phyloP scores from a whole-genome alignment of 192 early-diverging fungal species.

The Phycomyces nitens region DNA sequence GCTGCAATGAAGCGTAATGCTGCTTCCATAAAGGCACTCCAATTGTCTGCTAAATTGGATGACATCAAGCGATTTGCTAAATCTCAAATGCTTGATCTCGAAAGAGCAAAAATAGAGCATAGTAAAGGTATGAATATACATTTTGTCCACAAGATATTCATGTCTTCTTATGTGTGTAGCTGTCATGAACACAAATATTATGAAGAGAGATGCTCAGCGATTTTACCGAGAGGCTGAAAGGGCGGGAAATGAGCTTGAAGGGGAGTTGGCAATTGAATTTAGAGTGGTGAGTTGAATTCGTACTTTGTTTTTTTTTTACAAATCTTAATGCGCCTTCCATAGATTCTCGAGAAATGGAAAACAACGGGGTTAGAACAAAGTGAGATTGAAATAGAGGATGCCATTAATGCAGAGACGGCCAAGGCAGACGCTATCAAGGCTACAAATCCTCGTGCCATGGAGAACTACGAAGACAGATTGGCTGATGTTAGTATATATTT shows the following conservation, averaged over 20 bases:
- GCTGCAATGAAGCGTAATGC: constrained; percentile 27
- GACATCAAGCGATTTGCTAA: neutral
- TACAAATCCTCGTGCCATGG: constrained; percentile 57
- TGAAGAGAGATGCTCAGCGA: neutral
- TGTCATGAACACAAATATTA: neutral
- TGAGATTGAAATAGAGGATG: constrained; percentile 63
- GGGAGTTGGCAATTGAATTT: constrained; percentile 3
- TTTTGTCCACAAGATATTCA: neutral
- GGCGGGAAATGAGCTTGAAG: neutral
- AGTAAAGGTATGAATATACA: neutral
- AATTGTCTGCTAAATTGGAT: constrained; percentile 26
- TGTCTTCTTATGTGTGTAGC: constrained; percentile 8
- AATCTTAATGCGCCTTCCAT: neutral
- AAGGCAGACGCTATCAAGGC: constrained; percentile 50
- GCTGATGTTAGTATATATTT: constrained; percentile 35
- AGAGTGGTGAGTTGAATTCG: constrained; percentile 5
- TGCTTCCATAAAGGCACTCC: constrained; percentile 31
- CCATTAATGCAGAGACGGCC: constrained; percentile 50
- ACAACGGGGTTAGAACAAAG: constrained; percentile 26
- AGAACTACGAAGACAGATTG: constrained; percentile 62
- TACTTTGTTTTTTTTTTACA: neutral
- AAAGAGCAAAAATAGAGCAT: neutral
- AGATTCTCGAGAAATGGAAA: constrained; percentile 33
- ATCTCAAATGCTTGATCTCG: neutral
- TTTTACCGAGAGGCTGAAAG: neutral